Evolutionary conservation across 352 stramenopile genomes (phyloP).

Genomic region (Globisporangium ultimum): DNA sequence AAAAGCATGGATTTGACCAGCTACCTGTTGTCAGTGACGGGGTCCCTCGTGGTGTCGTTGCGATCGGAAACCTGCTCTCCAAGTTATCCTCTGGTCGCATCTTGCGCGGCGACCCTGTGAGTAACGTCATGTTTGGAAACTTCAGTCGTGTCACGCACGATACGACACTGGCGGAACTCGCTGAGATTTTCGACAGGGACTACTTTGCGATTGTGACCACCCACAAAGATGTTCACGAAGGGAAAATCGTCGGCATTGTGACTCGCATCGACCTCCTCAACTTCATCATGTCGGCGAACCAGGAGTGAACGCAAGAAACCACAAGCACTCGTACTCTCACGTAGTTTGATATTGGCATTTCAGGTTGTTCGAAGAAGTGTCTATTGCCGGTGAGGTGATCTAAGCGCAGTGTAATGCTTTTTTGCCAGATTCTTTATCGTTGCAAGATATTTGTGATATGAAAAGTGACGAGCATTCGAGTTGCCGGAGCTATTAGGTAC

Average conservation of each 20-base stretch:
- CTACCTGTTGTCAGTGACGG: conserved; percentile 74
- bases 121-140: conserved; percentile 95
- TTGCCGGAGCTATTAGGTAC: too few species aligned
- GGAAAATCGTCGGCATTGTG: conserved; percentile 95
- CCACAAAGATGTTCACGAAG: conserved; percentile 34
- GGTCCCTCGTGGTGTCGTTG: conserved; percentile 88
- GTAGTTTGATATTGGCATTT: not conserved
- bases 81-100: conserved; percentile 89
- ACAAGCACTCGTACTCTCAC: not conserved
- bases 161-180: conserved; percentile 90
- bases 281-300: conserved; percentile 75
- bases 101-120: conserved; percentile 79
- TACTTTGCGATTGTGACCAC: conserved; percentile 95
- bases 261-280: conserved; percentile 96
- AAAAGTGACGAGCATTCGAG: too few species aligned
- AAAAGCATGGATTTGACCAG: conserved; percentile 89
- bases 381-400: too few species aligned
- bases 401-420: too few species aligned
- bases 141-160: conserved; percentile 93
- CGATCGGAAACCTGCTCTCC: conserved; percentile 94
- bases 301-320: not conserved
- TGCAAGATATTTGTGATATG: too few species aligned
- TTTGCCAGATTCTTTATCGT: not conserved
- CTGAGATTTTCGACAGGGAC: conserved; percentile 94
- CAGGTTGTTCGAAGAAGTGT: not conserved